These are phyloP conservation scores for Quercus phellos DNA, from an alignment of 331 rosid species.

Conservation along the genomic window DNA sequence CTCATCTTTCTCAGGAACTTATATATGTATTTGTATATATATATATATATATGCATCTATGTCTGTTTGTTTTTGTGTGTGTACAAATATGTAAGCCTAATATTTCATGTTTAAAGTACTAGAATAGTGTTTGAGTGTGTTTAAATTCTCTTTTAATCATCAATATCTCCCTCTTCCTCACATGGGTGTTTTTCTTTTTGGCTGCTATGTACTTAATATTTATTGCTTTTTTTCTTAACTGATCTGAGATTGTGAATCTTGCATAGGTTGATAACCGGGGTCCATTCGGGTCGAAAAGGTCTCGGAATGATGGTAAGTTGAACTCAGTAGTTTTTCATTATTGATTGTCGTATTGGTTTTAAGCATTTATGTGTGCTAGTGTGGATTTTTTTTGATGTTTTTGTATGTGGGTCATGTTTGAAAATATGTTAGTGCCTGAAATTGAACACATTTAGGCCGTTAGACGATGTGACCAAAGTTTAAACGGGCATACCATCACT, in stretches of 20 bases:
- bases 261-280: constrained; percentile 8
- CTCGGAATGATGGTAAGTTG: constrained; percentile 3
- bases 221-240: too few relatives aligned
- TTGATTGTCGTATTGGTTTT: neutral
- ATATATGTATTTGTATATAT: neutral
- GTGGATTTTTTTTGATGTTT: neutral
- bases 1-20: neutral
- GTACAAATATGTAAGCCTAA: neutral
- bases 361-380: neutral
- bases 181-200: neutral
- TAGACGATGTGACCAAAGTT: too few relatives aligned
- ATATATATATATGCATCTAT: too few relatives aligned
- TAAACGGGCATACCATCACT: too few relatives aligned
- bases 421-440: neutral
- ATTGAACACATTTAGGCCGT: too few relatives aligned
- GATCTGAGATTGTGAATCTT: neutral
- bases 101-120: neutral
- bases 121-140: neutral
- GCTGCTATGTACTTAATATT: neutral
- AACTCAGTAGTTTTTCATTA: neutral
- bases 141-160: too few relatives aligned
- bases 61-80: too few relatives aligned
- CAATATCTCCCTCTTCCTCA: neutral
- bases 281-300: constrained; percentile 3
- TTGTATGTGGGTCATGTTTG: neutral